Base-by-base conservation (phyloP, 495 filamentous ascomycete species). In the Letharia lupina region DNA sequence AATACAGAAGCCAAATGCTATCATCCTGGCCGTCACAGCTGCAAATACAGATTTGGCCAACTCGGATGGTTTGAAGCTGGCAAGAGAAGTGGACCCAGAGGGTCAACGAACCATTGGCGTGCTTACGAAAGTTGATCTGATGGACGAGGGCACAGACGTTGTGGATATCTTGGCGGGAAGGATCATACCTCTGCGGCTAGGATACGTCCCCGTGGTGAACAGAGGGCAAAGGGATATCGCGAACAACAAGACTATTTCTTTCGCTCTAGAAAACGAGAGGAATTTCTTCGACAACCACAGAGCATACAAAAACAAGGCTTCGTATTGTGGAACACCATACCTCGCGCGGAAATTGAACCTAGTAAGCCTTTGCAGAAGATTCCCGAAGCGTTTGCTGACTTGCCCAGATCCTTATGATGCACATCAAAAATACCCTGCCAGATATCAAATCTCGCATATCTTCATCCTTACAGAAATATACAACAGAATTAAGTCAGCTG, bases 71-170 rank as follows among this genome's bases (percentile, higher is more conserved):
- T 75, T 99, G 75, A 96, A 98, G 81, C 80, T 99, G 73, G 95
- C 95, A 35, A 85, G 95, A 69, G 95, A 99, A 78, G 94, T 98
- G 40, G 95, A 99, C 73, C 93, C 93, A 3, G 95, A 99, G 75
- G 95, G 93, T 69, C 95, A 98, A 79, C 85, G 95, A 72, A 99
- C 95, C 33, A 99, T 99, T 68, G 95, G 95, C 81, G 95, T 99
- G 69, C 83, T 99, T 73, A 98, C 93, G 64, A 99, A 99, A 82
- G 93, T 99, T 62, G 95, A 99, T 77, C 80, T 99, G 76, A 99
- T 99, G 95, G 95, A 99, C 77, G 93, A 97, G 40, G 95, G 95
- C 47, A 99, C 95, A 45, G 95, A 99, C 74, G 95, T 99, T 23
- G 94, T 99, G 70, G 95, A 99, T 80, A 99, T 99, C 81, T 84